Base-by-base conservation (phyloP, 176 grass and related monocot species). In the Puccinellia tenuiflora region DNA sequence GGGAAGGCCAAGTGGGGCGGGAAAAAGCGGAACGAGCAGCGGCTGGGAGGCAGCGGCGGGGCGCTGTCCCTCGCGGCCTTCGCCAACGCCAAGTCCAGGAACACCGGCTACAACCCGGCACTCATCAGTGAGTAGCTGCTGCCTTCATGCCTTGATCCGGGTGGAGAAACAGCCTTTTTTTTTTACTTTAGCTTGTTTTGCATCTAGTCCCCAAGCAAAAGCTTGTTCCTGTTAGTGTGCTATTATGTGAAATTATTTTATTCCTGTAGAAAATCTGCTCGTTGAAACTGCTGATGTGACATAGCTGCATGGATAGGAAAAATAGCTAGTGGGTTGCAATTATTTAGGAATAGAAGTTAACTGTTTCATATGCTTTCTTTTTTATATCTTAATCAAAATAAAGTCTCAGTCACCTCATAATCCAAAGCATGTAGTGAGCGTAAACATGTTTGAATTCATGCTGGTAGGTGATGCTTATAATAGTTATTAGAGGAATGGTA, bases 1-100 rank as follows among this genome's bases (percentile, higher is more conserved):
- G 86, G 87, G 20, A 90, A 75, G 64, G 76, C 73, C 54, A 68
- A 65, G 60, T 91, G 92, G 90, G 85, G 76, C 39, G 76, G 73
- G 18, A 83, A 86, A 79, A 53, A 43, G 57, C 94, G 90, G 85
- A 95, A 92, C 75, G 86, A 88, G 83, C 85, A 85, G 87, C 77
- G 96, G 62, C 63, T 98, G 40, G 96, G 92, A 48, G 91, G 91
- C 61, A 86, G 88, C 59, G 89, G 87, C 42, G 91, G 89, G n/a
- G 90, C 83, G 8, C 93, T 99, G 63, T 96, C 93, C 60, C 91
- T 99, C 16, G 89, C 90, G 35, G 93, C 93, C 42, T 99, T 99
- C 52, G 77, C 93, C 65, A 92, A 88, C 65, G 87, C 90, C 61
- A 99, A 99, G 82, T 93, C 93, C 62, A 66, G 82, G 73, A 84